Percentiles rank a stretch among this genome's conserved stretches.
phyloP scores from a whole-genome alignment of 176 grass and related monocot genomes.

The Oryza brachyantha region DNA sequence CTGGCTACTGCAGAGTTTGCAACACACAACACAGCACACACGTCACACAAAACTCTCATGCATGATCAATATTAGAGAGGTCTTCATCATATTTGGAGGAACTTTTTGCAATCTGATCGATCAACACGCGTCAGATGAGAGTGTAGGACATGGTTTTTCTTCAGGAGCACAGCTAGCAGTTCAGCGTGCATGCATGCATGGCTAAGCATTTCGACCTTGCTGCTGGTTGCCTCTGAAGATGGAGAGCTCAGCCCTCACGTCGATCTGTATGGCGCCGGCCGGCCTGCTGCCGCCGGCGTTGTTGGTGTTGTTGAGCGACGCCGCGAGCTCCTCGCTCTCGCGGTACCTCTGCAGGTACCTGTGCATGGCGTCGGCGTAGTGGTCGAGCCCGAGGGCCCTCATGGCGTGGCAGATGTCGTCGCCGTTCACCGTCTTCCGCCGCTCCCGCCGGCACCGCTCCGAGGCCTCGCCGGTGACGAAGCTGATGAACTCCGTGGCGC shows the following conservation, averaged over 20 bases:
- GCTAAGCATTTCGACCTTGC: background rate
- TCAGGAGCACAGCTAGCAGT: background rate
- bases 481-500: slow-evolving; percentile 71
- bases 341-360: slow-evolving; percentile 74
- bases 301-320: slow-evolving; percentile 21
- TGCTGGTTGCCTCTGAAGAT: slow-evolving; percentile 35
- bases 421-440: slow-evolving; percentile 74
- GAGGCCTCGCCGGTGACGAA: slow-evolving; percentile 80
- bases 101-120: background rate
- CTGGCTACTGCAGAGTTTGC: too few relatives aligned
- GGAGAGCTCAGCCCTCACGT: slow-evolving; percentile 49
- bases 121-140: background rate
- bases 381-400: slow-evolving; percentile 64
- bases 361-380: slow-evolving; percentile 68
- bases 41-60: too few relatives aligned
- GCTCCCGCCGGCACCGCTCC: slow-evolving; percentile 58
- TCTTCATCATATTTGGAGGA: background rate
- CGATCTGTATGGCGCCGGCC: slow-evolving; percentile 37
- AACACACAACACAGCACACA: background rate
- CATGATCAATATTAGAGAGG: too few relatives aligned
- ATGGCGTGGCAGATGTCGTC: slow-evolving; percentile 76
- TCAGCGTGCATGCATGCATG: background rate
- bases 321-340: slow-evolving; percentile 48
- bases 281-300: background rate
- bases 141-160: background rate